Base-by-base conservation (phyloP, 2,329 filamentous ascomycete genomes). In the Cercospora sesami region DNA sequence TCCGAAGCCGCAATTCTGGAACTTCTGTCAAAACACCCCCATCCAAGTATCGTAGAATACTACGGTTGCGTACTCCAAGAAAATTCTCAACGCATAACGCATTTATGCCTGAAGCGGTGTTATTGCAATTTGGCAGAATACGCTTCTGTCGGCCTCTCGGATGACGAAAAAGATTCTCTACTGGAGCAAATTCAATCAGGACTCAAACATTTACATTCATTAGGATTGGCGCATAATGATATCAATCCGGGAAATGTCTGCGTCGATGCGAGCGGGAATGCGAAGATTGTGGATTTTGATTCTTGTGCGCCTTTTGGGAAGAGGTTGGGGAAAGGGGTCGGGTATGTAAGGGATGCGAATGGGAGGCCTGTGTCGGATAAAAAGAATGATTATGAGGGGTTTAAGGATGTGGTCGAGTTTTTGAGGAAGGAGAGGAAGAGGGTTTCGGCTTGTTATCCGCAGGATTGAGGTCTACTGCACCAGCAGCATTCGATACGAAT, bases 281-380 rank as follows among this genome's bases (percentile, higher is more conserved):
- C 79, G 7, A 72, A 78, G 31, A 73, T 81, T 57, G 74, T 81
- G 42, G 79, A 81, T 68, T 80, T 79, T 68, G 79, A 77, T 59
- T 78, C 77, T 31, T 80, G 77, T 60, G 60, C 73, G 28, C 72
- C 72, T 2, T 75, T 78, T 60, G 77, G 77, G 4, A 45, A 75
- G 63, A 18, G 60, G 21, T 68, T 79, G 14, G 66, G 73, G 42
- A 76, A 76, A 39, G 76, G 74, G 4, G 72, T 72, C 14, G 75
- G 67, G 14, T 64, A n/a, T n/a, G 36, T 39, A 21, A 31, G 60
- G 21, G 30, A 63, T 63, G 7, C 39, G 8, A 60, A 66, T 12
- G 63, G 65, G 18, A 36, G 18, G 16, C 31, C 60, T 5, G 42
- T 77, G 3, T 75, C 72, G 2, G 62, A 70, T 53, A 64, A 61